phyloP scores from a whole-genome alignment of 352 stramenopile genomes.

The Pythium dissotocum region DNA sequence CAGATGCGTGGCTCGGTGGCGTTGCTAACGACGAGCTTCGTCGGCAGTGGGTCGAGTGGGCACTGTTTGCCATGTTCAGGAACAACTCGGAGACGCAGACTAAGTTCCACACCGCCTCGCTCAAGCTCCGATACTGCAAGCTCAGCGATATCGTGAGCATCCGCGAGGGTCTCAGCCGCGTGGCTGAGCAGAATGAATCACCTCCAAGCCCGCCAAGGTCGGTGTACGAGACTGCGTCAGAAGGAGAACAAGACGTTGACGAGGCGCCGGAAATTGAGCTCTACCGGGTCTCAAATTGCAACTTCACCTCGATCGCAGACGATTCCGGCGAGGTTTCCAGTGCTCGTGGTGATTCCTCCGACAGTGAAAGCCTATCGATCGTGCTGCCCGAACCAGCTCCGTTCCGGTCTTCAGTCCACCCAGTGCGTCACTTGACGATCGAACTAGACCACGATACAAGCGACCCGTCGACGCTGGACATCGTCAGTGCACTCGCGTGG shows the following conservation, averaged over 20 bases:
- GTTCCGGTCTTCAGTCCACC: neutral
- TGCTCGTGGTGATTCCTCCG: neutral
- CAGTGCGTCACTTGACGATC: constrained; percentile 5
- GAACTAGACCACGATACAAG: neutral
- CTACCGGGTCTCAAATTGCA: neutral
- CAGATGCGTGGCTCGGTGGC: neutral
- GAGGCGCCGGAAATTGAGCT: neutral
- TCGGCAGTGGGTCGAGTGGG: neutral
- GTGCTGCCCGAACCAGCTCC: neutral
- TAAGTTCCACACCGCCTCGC: neutral
- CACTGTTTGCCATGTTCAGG: neutral
- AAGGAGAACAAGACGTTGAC: neutral
- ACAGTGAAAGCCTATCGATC: neutral
- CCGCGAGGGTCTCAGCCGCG: neutral
- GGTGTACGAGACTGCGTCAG: neutral
- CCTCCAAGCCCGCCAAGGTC: neutral
- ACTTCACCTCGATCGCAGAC: neutral
- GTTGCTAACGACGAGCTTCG: neutral
- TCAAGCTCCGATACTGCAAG: neutral
- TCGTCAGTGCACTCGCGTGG: constrained; percentile 5
- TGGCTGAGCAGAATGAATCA: neutral
- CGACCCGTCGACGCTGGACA: neutral
- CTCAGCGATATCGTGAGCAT: neutral
- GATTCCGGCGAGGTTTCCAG: neutral
- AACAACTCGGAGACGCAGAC: neutral